A percentile compares a stretch with the other conserved stretches of the same genome.
Evolutionary conservation across 2,329 filamentous ascomycete species (phyloP).

Genomic region (Colletotrichum kahawae): DNA sequence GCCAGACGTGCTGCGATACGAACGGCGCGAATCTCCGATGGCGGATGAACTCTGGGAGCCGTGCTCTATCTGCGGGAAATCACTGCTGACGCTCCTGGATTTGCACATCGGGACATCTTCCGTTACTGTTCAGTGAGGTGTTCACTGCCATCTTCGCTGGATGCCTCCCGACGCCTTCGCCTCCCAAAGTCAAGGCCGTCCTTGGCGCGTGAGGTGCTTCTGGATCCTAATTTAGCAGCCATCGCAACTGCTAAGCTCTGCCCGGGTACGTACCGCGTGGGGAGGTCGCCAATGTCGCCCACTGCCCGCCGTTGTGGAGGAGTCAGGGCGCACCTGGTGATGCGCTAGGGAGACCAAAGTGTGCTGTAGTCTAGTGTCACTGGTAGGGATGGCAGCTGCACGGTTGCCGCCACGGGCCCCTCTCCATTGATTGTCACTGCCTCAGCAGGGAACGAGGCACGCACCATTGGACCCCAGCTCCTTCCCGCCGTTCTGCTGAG

Average conservation of each 20-base stretch:
- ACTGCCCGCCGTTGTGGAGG: neutral
- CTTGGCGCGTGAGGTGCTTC: neutral
- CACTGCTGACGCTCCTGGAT: neutral
- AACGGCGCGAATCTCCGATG: conserved; percentile 10
- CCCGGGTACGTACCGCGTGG: neutral
- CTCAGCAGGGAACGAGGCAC: neutral
- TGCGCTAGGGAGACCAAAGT: neutral
- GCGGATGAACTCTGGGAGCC: neutral
- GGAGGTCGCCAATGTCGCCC: neutral
- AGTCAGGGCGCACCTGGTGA: neutral
- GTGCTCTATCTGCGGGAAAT: neutral
- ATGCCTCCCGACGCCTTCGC: neutral
- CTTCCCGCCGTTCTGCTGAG: conserved; percentile 10
- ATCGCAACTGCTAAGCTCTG: neutral
- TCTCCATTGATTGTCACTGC: conserved; percentile 18
- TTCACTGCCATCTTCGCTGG: neutral
- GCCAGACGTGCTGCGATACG: neutral
- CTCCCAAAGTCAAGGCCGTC: neutral
- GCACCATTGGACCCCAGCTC: neutral
- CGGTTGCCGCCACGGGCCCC: neutral
- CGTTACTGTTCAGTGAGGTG: neutral
- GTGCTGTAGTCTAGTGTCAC: neutral
- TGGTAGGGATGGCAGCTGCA: conserved; percentile 17
- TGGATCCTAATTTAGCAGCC: neutral
- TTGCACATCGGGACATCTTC: neutral